These are phyloP conservation scores for Penicillium verrucosum DNA, from an alignment of 2,329 filamentous ascomycete genomes.

Conservation along the genomic window DNA sequence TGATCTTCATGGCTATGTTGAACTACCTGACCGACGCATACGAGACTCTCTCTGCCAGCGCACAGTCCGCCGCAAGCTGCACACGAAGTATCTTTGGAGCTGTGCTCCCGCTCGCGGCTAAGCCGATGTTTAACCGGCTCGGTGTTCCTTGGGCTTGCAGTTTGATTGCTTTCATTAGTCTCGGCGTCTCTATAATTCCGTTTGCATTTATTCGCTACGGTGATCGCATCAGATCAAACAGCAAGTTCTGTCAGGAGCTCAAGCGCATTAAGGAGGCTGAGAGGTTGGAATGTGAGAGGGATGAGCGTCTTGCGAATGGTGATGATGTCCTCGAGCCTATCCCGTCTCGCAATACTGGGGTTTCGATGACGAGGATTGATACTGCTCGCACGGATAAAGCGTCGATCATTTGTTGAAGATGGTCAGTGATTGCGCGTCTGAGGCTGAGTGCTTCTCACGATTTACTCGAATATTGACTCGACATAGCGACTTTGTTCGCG, in stretches of 20 bases:
- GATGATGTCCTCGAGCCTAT: slow-evolving; percentile 11
- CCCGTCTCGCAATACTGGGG: slow-evolving; percentile 11
- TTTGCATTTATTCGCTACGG: slow-evolving; percentile 46
- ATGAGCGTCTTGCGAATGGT: slow-evolving; percentile 8
- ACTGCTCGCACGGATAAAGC: slow-evolving; percentile 22
- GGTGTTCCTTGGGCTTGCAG: slow-evolving; percentile 45
- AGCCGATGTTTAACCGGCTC: slow-evolving; percentile 42
- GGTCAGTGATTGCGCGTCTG: neutral
- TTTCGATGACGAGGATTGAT: slow-evolving; percentile 17
- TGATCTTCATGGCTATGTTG: slow-evolving; percentile 64
- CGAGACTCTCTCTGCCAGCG: slow-evolving; percentile 61
- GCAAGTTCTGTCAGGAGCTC: slow-evolving; percentile 43
- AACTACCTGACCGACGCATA: slow-evolving; percentile 67
- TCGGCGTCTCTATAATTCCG: slow-evolving; percentile 40
- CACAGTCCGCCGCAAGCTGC: slow-evolving; percentile 53
- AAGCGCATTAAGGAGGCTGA: slow-evolving; percentile 36
- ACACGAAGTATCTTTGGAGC: slow-evolving; percentile 53
- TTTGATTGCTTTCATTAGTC: slow-evolving; percentile 40
- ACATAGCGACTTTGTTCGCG: neutral
- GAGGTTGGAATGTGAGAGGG: slow-evolving; percentile 20
- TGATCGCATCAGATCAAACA: slow-evolving; percentile 38
- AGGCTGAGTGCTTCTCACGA: neutral
- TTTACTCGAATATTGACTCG: neutral
- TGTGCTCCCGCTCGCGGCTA: slow-evolving; percentile 55
- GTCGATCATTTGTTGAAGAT: slow-evolving; percentile 19